Percentiles rank a stretch among this genome's conserved stretches.
Conservation (phyloP, 495 filamentous ascomycete genomes). For the Xylaria intraflava region DNA sequence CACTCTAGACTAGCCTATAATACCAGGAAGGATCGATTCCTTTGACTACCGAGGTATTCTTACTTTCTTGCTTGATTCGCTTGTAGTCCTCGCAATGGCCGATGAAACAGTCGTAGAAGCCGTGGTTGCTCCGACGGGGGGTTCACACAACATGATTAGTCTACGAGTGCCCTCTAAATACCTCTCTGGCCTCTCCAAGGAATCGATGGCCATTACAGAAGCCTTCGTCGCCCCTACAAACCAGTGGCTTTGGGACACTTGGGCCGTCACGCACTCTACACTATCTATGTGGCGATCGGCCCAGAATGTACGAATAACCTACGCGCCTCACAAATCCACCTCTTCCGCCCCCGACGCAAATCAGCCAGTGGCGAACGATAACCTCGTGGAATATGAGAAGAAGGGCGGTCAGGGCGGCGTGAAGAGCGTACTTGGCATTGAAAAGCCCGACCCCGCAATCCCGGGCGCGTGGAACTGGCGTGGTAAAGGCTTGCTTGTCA, state of each 20-base stretch:
- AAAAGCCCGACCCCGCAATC: conserved; percentile 42
- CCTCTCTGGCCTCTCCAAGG: conserved; percentile 18
- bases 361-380: conserved; percentile 47
- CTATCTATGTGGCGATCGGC: conserved; percentile 67
- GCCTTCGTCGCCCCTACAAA: conserved; percentile 47
- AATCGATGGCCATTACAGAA: conserved; percentile 14
- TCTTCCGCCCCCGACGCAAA: neutral
- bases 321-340: conserved; percentile 41
- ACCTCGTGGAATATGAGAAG: conserved; percentile 59
- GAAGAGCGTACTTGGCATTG: conserved; percentile 56
- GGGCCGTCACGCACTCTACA: conserved; percentile 70
- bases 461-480: conserved; percentile 61
- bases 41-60: too few relatives aligned
- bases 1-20: too few relatives aligned
- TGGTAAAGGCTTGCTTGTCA: conserved; percentile 59
- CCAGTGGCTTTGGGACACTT: conserved; percentile 57
- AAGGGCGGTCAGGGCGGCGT: conserved; percentile 36
- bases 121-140: neutral
- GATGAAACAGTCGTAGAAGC: conserved; percentile 3
- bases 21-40: too few relatives aligned
- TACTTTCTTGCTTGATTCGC: neutral
- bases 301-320: conserved; percentile 71
- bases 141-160: conserved; percentile 18
- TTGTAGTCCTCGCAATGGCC: conserved; percentile 9
- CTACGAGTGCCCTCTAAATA: conserved; percentile 43